phyloP scores from a whole-genome alignment of 1,139 yeast species.

The Suhomyces anneliseae region DNA sequence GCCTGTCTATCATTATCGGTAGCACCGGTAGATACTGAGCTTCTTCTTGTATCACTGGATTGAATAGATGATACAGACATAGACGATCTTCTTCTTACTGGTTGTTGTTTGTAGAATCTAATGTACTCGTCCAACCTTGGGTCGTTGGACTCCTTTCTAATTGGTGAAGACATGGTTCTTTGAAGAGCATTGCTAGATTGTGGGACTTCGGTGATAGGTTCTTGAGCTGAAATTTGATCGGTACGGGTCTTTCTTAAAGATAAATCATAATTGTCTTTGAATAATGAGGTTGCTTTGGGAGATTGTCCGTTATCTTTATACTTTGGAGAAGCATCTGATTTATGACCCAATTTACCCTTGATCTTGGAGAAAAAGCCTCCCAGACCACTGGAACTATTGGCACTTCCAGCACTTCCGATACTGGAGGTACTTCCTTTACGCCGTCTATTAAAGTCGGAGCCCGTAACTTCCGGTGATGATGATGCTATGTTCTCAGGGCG shows the following conservation, averaged over 20 bases:
- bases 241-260: constrained; percentile 2
- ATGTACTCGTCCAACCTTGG: constrained; percentile 61
- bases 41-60: constrained; percentile 42
- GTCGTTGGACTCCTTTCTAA: constrained; percentile 28
- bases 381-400: constrained; percentile 19
- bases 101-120: constrained; percentile 46
- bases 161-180: constrained; percentile 21
- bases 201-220: not conserved
- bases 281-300: constrained; percentile 10
- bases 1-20: constrained; percentile 9
- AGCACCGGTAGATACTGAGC: constrained; percentile 22
- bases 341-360: constrained; percentile 30
- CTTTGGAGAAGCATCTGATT: constrained; percentile 1
- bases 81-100: constrained; percentile 13
- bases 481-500: constrained; percentile 27
- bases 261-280: constrained; percentile 15
- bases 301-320: not conserved
- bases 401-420: constrained; percentile 17
- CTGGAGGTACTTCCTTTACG: constrained; percentile 18
- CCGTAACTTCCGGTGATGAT: constrained; percentile 10
- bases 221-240: not conserved
- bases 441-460: constrained; percentile 9
- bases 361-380: constrained; percentile 39
- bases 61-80: constrained; percentile 5
- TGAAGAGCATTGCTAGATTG: not conserved